phyloP scores from a whole-genome alignment of 2,329 filamentous ascomycete genomes.

The Elsinoe ampelina region DNA sequence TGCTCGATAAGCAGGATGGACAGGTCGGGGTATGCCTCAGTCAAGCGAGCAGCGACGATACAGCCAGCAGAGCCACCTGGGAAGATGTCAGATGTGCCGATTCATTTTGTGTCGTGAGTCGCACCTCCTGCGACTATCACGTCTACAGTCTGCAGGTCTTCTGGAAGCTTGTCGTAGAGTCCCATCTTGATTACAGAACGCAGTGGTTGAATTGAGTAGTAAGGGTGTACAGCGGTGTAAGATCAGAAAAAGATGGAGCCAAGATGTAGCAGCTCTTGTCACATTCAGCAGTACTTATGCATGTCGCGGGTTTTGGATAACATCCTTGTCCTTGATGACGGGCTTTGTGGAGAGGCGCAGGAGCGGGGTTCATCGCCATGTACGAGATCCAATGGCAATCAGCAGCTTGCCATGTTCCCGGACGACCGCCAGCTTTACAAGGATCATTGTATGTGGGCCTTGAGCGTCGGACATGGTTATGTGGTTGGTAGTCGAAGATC shows the following conservation, averaged over 20 bases:
- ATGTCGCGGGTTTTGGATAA: not conserved
- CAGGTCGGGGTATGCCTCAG: slow-evolving; percentile 41
- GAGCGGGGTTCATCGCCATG: not conserved
- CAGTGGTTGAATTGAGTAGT: not conserved
- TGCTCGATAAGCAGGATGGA: slow-evolving; percentile 46
- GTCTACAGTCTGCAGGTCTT: slow-evolving; percentile 38
- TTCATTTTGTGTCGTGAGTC: not conserved
- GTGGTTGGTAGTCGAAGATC: not conserved
- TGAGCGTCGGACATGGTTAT: not conserved
- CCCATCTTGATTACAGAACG: slow-evolving; percentile 14
- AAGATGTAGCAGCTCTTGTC: too few species aligned
- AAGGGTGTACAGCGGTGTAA: not conserved
- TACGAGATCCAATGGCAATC: too few species aligned
- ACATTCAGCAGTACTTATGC: not conserved
- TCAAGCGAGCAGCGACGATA: slow-evolving; percentile 42
- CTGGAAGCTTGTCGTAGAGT: slow-evolving; percentile 30
- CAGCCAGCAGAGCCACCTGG: slow-evolving; percentile 41
- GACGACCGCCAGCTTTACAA: not conserved
- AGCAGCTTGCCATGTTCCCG: not conserved
- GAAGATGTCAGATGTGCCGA: slow-evolving; percentile 12
- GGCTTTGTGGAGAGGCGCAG: not conserved
- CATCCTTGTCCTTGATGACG: not conserved
- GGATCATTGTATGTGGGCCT: not conserved
- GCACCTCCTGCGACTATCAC: slow-evolving; percentile 43
- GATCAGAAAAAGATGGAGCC: too few species aligned